Evolutionary conservation across 2,329 filamentous ascomycete genomes (phyloP).

Genomic region (Colletotrichum orbiculare): DNA sequence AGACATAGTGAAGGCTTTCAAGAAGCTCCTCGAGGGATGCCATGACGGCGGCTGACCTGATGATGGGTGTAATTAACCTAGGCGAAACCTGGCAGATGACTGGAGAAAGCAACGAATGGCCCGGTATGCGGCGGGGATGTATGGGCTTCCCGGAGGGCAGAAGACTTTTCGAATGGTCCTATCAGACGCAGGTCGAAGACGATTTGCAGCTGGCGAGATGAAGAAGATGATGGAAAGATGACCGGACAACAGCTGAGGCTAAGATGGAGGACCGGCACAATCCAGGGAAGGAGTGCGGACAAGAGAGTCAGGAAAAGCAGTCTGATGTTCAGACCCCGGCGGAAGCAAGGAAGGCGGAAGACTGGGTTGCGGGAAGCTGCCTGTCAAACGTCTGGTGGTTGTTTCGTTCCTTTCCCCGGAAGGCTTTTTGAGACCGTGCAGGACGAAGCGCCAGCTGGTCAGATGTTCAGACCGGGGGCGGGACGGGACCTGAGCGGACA

Average conservation of each 20-base stretch:
- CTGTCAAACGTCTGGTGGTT: constrained; percentile 20
- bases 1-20: constrained; percentile 66
- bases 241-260: constrained; percentile 1
- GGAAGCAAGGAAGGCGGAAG: constrained; percentile 18
- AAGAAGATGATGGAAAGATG: constrained; percentile 4
- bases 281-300: not conserved
- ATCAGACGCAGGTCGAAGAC: constrained; percentile 3
- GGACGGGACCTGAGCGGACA: constrained; percentile 17
- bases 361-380: constrained; percentile 25
- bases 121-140: not conserved
- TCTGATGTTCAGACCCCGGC: constrained; percentile 19
- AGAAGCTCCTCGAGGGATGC: constrained; percentile 47
- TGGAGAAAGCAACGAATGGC: not conserved
- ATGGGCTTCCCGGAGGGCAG: not conserved
- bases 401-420: constrained; percentile 30
- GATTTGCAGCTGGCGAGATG: not conserved
- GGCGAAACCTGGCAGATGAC: not conserved
- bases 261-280: constrained; percentile 5
- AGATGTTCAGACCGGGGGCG: not conserved
- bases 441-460: constrained; percentile 4
- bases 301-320: not conserved
- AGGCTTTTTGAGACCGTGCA: not conserved
- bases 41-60: constrained; percentile 24
- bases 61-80: not conserved
- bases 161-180: not conserved